phyloP scores from a whole-genome alignment of 1,139 yeast species.

The Komagataea norvegica region DNA sequence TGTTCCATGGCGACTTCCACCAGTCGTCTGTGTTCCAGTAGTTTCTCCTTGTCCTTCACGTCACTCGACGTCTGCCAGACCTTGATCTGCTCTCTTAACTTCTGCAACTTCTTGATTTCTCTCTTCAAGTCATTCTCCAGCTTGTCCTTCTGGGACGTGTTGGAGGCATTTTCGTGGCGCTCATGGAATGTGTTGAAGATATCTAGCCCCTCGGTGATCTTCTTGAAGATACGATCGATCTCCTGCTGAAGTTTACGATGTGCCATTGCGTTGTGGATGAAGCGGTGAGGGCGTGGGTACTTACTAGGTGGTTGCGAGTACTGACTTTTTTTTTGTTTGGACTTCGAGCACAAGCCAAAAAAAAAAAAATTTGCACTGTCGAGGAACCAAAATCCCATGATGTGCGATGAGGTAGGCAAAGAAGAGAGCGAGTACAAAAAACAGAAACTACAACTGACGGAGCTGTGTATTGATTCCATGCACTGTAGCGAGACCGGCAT shows the following conservation, averaged over 20 bases:
- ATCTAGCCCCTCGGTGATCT: slow-evolving; percentile 69
- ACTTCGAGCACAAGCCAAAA: no score
- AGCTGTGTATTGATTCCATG: no score
- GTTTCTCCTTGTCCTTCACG: slow-evolving; percentile 78
- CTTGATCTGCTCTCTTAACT: slow-evolving; percentile 92
- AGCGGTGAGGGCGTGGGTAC: neutral
- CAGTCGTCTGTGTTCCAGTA: slow-evolving; percentile 74
- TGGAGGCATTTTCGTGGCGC: slow-evolving; percentile 56
- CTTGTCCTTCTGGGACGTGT: slow-evolving; percentile 71
- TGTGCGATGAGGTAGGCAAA: no score
- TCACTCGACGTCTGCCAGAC: slow-evolving; percentile 93
- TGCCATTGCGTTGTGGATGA: slow-evolving; percentile 40
- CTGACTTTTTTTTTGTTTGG: no score
- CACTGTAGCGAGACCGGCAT: no score
- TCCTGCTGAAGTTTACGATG: slow-evolving; percentile 70
- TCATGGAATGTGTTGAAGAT: slow-evolving; percentile 67
- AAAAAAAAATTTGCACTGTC: no score
- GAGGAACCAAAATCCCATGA: no score
- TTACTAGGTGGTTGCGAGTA: no score
- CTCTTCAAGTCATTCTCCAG: slow-evolving; percentile 90
- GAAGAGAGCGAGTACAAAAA: no score
- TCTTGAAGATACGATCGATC: slow-evolving; percentile 74
- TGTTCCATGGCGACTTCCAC: slow-evolving; percentile 82
- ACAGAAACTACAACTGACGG: no score
- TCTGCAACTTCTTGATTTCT: slow-evolving; percentile 91